phyloP scores from a whole-genome alignment of 768 basidiomycete species.

The Austroboletus festivus region DNA sequence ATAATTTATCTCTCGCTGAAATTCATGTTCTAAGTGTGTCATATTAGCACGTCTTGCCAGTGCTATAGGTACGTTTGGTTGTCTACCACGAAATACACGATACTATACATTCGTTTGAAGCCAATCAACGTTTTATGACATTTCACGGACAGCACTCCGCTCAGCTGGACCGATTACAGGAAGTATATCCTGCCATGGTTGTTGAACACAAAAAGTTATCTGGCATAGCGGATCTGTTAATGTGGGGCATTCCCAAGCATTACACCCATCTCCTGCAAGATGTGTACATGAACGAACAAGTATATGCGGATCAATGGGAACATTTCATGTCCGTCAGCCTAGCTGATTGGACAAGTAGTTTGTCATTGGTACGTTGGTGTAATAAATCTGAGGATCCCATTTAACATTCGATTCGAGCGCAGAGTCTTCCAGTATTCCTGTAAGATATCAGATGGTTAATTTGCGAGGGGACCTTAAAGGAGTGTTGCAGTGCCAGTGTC shows the following conservation, averaged over 20 bases:
- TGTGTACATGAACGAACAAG: conserved; percentile 53
- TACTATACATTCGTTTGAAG: conserved; percentile 30
- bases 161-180: conserved; percentile 52
- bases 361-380: conserved; percentile 37
- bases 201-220: conserved; percentile 36
- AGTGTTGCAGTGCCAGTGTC: conserved; percentile 36
- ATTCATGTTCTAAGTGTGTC: conserved; percentile 4
- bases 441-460: conserved; percentile 14
- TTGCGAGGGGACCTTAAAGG: conserved; percentile 4
- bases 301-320: conserved; percentile 54
- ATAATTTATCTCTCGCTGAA: not conserved
- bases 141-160: conserved; percentile 55
- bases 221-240: conserved; percentile 34
- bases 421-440: conserved; percentile 28
- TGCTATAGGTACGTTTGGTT: conserved; percentile 42
- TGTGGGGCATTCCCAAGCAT: conserved; percentile 45
- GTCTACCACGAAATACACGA: not conserved
- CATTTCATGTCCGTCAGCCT: conserved; percentile 42
- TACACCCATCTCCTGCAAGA: conserved; percentile 43
- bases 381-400: not conserved
- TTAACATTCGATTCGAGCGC: conserved; percentile 2
- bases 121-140: conserved; percentile 47
- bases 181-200: conserved; percentile 40
- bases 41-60: conserved; percentile 46
- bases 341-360: conserved; percentile 47